These are phyloP conservation scores for Casuarina cunninghamiana DNA, from an alignment of 306 rosid species.

Conservation along the genomic window DNA sequence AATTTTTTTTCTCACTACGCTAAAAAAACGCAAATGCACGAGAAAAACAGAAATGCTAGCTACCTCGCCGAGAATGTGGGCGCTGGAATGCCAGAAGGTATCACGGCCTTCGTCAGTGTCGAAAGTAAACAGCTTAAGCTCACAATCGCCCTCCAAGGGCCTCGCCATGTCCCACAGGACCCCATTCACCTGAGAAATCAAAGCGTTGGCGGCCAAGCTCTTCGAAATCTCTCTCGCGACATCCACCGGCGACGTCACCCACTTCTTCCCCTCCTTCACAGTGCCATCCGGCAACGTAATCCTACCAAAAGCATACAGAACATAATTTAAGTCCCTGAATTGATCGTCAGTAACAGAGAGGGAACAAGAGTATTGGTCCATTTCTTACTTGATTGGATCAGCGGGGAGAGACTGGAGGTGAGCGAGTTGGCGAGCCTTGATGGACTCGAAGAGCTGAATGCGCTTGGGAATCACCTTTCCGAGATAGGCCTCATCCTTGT, in stretches of 20 bases:
- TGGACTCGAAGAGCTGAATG: constrained; percentile 51
- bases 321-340: neutral
- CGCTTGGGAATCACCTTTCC: constrained; percentile 56
- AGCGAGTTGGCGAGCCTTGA: constrained; percentile 46
- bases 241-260: constrained; percentile 76
- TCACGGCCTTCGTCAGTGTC: constrained; percentile 84
- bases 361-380: neutral
- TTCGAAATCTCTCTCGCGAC: constrained; percentile 79
- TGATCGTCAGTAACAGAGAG: neutral
- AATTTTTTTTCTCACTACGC: neutral
- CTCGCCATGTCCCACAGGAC: constrained; percentile 86
- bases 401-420: constrained; percentile 56
- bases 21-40: neutral
- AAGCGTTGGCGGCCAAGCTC: constrained; percentile 67
- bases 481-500: constrained; percentile 76
- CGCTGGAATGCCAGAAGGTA: constrained; percentile 98
- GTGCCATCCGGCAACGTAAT: constrained; percentile 68
- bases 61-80: constrained; percentile 97
- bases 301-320: constrained; percentile 20
- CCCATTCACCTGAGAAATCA: constrained; percentile 86
- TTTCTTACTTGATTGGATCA: constrained; percentile 64
- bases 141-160: constrained; percentile 72
- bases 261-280: constrained; percentile 70
- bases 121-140: constrained; percentile 68
- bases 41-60: neutral